Evolutionary conservation across 768 basidiomycete genomes (phyloP), one percentile per base, ranked within the genome.

Genomic region (Astraeus odoratus): DNA sequence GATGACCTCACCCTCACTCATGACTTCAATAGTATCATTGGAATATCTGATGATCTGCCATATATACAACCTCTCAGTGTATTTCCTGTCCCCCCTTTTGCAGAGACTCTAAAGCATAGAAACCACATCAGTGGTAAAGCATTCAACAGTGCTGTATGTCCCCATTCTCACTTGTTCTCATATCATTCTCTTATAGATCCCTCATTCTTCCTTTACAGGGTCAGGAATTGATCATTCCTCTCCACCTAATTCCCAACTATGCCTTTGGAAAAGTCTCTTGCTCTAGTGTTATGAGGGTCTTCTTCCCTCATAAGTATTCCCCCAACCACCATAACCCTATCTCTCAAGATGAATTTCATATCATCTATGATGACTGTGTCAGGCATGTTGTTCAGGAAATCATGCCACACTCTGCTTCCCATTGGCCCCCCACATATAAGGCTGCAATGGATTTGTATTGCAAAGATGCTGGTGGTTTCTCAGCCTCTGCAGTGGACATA

Each of bases 211-310:
- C 13, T 29, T 13, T 13, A 29, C 13, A 29, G 27, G 27, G 39
- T 16, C 16, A 39, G 12, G 22, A 39, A 26, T 22, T 24, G 8
- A 6, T 10, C 45, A 3, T 33, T 10, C 39, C 48, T 1, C 39
- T 50, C 26, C 33, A 46, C 26, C 22, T 10, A 8, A 46, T 50
- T 27, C 48, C 48, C 2, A 50, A 50, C 19, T 19, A 25, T 1
- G 30, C 48, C 5, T 37, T 50, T 4, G 48, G 48, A n/a, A 50
- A 50, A 33, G 48, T 35, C 2, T 15, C 39, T 7, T 20, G 25
- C 18, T 15, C 44, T n/a, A 18, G 33, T 3, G 29, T 29, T 8
- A 23, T 45, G 8, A 15, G 39, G 1, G 22, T 50, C 5, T 50
- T 46, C 33, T 50, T 50, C 25, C 48, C 44, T 13, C 13, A 23